Evolutionary conservation across 2,329 filamentous ascomycete genomes (phyloP).

Genomic region (Pseudogymnoascus sp.): DNA sequence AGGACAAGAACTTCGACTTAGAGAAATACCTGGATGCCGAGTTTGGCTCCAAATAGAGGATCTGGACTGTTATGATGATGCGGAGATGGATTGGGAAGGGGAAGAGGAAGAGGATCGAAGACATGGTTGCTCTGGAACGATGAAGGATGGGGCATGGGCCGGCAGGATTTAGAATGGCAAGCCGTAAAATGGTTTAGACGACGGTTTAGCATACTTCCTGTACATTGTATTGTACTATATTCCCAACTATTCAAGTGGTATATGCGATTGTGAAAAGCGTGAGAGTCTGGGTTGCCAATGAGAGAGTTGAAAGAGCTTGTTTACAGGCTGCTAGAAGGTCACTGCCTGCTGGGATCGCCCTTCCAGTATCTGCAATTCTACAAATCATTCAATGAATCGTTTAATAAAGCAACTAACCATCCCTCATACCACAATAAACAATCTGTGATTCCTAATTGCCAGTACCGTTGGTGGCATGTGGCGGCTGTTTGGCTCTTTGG

Average conservation of each 20-base stretch:
- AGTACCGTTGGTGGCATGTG: background rate
- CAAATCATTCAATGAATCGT: background rate
- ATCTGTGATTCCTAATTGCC: background rate
- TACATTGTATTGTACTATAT: constrained; percentile 32
- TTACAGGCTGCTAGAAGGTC: background rate
- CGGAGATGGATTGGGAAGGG: constrained; percentile 4
- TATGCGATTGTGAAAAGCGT: background rate
- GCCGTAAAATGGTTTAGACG: constrained; percentile 27
- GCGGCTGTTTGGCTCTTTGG: background rate
- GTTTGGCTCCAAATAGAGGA: constrained; percentile 23
- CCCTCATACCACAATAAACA: background rate
- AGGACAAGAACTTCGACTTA: constrained; percentile 86
- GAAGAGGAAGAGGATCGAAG: constrained; percentile 10
- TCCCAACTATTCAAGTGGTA: constrained; percentile 7
- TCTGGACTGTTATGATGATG: constrained; percentile 7
- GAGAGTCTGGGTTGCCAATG: background rate
- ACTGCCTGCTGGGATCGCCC: too few species aligned
- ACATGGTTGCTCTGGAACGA: constrained; percentile 6
- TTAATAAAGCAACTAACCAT: background rate
- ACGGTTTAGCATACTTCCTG: constrained; percentile 28
- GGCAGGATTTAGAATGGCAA: constrained; percentile 11
- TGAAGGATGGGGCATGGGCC: background rate
- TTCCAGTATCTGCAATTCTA: background rate
- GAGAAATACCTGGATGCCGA: constrained; percentile 69
- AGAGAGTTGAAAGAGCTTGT: background rate